These are phyloP conservation scores for Kwoniella pini DNA, from an alignment of 768 basidiomycete species.

Conservation along the genomic window DNA sequence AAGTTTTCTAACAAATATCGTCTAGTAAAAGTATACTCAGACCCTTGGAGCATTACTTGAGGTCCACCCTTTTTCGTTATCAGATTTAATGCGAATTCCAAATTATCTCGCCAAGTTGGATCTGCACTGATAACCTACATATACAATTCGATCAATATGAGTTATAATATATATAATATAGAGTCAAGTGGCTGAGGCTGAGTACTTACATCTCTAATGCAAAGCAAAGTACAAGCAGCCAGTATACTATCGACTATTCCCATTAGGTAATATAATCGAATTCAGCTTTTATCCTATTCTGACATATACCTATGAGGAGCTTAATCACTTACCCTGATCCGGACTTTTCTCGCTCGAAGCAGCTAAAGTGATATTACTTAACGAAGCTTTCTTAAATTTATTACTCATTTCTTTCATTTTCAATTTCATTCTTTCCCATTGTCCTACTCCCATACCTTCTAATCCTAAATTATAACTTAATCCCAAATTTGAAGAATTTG, in stretches of 20 bases:
- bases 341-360: constrained; percentile 17
- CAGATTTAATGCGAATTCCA: constrained; percentile 45
- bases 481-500: background rate
- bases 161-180: too few relatives aligned
- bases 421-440: constrained; percentile 20
- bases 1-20: constrained; percentile 42
- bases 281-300: too few relatives aligned
- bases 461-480: too few relatives aligned
- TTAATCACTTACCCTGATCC: constrained; percentile 25
- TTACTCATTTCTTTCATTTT: constrained; percentile 31
- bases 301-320: too few relatives aligned
- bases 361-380: constrained; percentile 31
- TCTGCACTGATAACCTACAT: constrained; percentile 39
- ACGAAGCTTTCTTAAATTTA: constrained; percentile 36
- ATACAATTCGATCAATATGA: background rate
- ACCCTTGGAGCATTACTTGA: constrained; percentile 30
- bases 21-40: constrained; percentile 36
- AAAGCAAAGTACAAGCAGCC: constrained; percentile 36
- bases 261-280: background rate
- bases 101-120: constrained; percentile 37
- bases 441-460: constrained; percentile 2
- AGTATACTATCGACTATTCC: constrained; percentile 34
- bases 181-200: background rate
- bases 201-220: constrained; percentile 43
- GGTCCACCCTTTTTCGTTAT: constrained; percentile 41